Conservation (phyloP, 306 rosid species). For the Glycyrrhiza uralensis region DNA sequence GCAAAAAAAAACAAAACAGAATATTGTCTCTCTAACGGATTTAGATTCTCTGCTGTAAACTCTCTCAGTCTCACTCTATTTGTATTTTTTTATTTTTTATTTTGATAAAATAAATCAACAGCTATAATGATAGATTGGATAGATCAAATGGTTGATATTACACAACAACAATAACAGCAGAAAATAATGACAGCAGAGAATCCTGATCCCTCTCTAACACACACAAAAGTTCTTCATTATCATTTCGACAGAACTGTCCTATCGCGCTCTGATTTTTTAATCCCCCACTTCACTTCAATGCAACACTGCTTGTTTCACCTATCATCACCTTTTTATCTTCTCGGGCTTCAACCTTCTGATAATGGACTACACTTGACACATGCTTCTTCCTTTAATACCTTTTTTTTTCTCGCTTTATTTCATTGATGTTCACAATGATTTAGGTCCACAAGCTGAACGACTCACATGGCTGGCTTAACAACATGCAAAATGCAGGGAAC, state of each 20-base stretch:
- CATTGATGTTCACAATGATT: slow-evolving; percentile 28
- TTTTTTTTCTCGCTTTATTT: slow-evolving; percentile 39
- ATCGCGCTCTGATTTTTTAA: background rate
- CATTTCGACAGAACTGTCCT: background rate
- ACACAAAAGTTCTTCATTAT: background rate
- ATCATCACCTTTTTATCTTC: slow-evolving; percentile 37
- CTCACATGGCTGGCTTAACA: slow-evolving; percentile 30
- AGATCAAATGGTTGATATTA: too few relatives aligned
- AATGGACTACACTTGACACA: slow-evolving; percentile 37
- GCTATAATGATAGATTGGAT: too few relatives aligned
- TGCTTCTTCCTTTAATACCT: slow-evolving; percentile 40
- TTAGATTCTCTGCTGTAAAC: too few relatives aligned
- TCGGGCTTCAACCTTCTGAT: slow-evolving; percentile 39
- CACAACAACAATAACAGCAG: too few relatives aligned
- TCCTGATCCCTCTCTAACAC: too few relatives aligned
- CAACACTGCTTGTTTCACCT: slow-evolving; percentile 9
- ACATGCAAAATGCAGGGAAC: background rate
- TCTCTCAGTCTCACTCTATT: too few relatives aligned
- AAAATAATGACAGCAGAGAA: too few relatives aligned
- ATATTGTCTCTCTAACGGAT: too few relatives aligned
- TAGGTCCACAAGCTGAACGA: slow-evolving; percentile 44
- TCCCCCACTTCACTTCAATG: slow-evolving; percentile 21
- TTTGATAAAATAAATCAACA: too few relatives aligned
- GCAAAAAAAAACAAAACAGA: too few relatives aligned
- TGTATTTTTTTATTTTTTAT: too few relatives aligned